These are phyloP conservation scores for Penicillium sp. DNA, from an alignment of 2,329 filamentous ascomycete species.

Conservation along the genomic window DNA sequence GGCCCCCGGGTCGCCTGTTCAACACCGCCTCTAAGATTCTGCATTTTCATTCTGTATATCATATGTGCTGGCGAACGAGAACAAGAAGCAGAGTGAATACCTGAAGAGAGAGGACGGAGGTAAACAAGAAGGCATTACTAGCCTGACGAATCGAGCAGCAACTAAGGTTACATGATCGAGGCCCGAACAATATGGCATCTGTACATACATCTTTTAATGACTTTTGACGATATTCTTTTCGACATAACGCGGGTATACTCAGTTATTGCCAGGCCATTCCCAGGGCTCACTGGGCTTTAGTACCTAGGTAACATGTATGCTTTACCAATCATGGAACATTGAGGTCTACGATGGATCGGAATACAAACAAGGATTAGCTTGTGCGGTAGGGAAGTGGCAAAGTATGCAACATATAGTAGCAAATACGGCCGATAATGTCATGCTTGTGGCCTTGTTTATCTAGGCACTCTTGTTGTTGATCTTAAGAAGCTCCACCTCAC, in stretches of 20 bases:
- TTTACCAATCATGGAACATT: not conserved
- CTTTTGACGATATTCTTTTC: not conserved
- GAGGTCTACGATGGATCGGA: not conserved
- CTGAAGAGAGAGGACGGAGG: too few species aligned
- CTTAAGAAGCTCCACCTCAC: slow-evolving; percentile 66
- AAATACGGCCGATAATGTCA: not conserved
- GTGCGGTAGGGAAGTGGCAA: not conserved
- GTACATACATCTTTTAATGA: not conserved
- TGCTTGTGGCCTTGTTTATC: not conserved
- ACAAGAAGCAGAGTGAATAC: too few species aligned
- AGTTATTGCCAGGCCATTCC: not conserved
- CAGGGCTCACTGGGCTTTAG: not conserved
- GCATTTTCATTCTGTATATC: not conserved
- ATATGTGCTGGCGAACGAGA: not conserved
- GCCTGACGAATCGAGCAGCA: too few species aligned
- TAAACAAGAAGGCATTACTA: too few species aligned
- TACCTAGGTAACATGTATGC: too few species aligned
- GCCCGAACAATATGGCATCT: not conserved
- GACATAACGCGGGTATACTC: not conserved
- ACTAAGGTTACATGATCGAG: too few species aligned
- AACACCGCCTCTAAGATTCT: slow-evolving; percentile 18
- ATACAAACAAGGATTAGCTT: not conserved
- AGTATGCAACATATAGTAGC: not conserved
- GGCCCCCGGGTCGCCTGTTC: slow-evolving; percentile 13
- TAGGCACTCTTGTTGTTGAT: slow-evolving; percentile 54